These are phyloP conservation scores for Huntiella abstrusa DNA, from an alignment of 2,329 filamentous ascomycete species.

Conservation along the genomic window DNA sequence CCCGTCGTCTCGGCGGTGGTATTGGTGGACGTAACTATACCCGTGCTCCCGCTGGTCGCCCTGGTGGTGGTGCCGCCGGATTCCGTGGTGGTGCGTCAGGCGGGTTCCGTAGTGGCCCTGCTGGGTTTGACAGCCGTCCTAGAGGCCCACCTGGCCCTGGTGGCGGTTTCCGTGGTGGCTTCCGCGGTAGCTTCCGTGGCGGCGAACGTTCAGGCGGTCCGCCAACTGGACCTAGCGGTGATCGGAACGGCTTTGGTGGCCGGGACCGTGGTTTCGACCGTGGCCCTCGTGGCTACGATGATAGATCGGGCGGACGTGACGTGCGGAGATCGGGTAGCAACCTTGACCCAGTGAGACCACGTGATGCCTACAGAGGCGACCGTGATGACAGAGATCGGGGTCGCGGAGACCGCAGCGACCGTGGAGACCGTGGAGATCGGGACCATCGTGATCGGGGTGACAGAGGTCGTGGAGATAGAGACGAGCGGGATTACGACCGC, in stretches of 20 bases:
- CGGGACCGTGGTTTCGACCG: constrained; percentile 34
- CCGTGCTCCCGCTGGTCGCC: constrained; percentile 54
- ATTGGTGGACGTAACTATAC: constrained; percentile 87
- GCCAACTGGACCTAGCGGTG: constrained; percentile 38
- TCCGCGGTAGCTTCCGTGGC: constrained; percentile 26
- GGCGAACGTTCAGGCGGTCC: constrained; percentile 18
- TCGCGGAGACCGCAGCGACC: constrained; percentile 22
- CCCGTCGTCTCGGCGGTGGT: constrained; percentile 76
- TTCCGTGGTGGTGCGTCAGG: constrained; percentile 37
- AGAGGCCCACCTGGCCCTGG: constrained; percentile 29
- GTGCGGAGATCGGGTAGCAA: constrained; percentile 51
- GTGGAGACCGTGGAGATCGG: constrained; percentile 14
- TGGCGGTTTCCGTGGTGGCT: constrained; percentile 33
- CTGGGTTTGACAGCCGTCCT: constrained; percentile 28
- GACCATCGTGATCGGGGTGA: constrained; percentile 5
- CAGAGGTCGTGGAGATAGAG: constrained; percentile 15
- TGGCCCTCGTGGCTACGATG: constrained; percentile 39
- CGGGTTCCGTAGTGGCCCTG: constrained; percentile 19
- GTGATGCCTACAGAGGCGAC: constrained; percentile 25
- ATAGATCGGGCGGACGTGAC: constrained; percentile 27
- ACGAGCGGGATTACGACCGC: constrained; percentile 32
- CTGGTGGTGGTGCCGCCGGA: constrained; percentile 38
- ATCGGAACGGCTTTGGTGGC: constrained; percentile 27
- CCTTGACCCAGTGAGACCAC: constrained; percentile 51
- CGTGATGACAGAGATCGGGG: constrained; percentile 22